phyloP scores from a whole-genome alignment of 805 yeast genomes.

The Blastobotrys peoriensis region DNA sequence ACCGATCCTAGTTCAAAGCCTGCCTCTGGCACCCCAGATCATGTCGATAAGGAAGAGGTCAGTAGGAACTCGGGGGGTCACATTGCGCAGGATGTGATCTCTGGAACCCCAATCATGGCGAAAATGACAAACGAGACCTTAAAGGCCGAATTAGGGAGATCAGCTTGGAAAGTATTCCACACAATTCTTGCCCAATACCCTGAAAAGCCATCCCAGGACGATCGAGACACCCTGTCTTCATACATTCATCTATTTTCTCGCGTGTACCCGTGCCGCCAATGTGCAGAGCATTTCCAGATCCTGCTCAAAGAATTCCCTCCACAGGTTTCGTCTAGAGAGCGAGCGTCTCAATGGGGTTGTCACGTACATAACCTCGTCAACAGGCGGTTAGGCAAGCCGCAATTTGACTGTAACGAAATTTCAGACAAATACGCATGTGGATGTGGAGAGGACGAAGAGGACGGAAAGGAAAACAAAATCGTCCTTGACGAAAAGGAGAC shows the following conservation, averaged over 20 bases:
- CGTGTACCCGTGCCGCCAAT: constrained; percentile 87
- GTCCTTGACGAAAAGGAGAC: constrained; percentile 5
- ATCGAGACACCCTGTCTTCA: constrained; percentile 53
- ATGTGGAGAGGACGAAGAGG: constrained; percentile 71
- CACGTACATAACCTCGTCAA: constrained; percentile 85
- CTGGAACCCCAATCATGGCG: constrained; percentile 70
- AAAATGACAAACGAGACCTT: constrained; percentile 82
- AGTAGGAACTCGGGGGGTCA: neutral
- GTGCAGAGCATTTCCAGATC: constrained; percentile 83
- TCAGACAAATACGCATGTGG: constrained; percentile 95
- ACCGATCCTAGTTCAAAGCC: neutral
- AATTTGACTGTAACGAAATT: constrained; percentile 79
- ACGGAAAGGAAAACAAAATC: constrained; percentile 15
- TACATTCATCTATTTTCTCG: constrained; percentile 76
- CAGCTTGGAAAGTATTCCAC: constrained; percentile 90
- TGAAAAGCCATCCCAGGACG: constrained; percentile 61
- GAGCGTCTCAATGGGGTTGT: constrained; percentile 96
- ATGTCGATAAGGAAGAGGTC: neutral
- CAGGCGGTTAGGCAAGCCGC: constrained; percentile 56
- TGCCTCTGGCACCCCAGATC: neutral
- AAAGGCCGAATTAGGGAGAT: constrained; percentile 76
- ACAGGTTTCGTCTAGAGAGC: constrained; percentile 65
- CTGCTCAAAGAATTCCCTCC: constrained; percentile 73
- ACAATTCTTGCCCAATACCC: constrained; percentile 91
- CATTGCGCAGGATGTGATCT: constrained; percentile 4